Conservation (phyloP, 768 basidiomycete species). For the Trametes punicea region DNA sequence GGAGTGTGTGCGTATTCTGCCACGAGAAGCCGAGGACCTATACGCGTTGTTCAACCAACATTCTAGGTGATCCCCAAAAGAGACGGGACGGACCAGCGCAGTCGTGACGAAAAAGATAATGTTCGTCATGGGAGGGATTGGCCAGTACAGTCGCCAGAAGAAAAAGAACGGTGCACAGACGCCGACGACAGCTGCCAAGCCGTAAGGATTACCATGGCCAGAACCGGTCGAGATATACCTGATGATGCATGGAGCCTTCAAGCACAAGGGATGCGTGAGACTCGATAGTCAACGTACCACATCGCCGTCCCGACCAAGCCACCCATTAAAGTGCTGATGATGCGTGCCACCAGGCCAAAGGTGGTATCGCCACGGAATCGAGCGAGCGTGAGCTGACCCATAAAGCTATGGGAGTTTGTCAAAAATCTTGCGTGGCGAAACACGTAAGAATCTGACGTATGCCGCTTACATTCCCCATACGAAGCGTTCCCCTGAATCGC, state of each 20-base stretch:
- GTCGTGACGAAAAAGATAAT: conserved; percentile 65
- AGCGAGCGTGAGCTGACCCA: conserved; percentile 69
- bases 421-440: background rate
- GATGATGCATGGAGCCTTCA: background rate
- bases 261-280: background rate
- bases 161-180: conserved; percentile 73
- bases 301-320: conserved; percentile 58
- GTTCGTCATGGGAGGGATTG: conserved; percentile 68
- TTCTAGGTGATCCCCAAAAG: background rate
- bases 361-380: conserved; percentile 76
- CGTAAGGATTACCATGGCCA: conserved; percentile 60
- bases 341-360: conserved; percentile 58
- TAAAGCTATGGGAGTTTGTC: conserved; percentile 43
- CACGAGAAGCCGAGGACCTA: conserved; percentile 76
- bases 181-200: conserved; percentile 63
- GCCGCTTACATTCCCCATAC: conserved; percentile 69
- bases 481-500: conserved; percentile 50
- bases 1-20: conserved; percentile 48
- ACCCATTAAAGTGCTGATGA: conserved; percentile 64
- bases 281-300: conserved; percentile 67
- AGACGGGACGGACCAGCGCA: conserved; percentile 46
- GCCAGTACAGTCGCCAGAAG: conserved; percentile 70
- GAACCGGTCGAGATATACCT: conserved; percentile 72
- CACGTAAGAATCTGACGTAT: background rate
- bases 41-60: background rate